phyloP scores from a whole-genome alignment of 371 early-diverging fungal species.

The Nematocida displodere region DNA sequence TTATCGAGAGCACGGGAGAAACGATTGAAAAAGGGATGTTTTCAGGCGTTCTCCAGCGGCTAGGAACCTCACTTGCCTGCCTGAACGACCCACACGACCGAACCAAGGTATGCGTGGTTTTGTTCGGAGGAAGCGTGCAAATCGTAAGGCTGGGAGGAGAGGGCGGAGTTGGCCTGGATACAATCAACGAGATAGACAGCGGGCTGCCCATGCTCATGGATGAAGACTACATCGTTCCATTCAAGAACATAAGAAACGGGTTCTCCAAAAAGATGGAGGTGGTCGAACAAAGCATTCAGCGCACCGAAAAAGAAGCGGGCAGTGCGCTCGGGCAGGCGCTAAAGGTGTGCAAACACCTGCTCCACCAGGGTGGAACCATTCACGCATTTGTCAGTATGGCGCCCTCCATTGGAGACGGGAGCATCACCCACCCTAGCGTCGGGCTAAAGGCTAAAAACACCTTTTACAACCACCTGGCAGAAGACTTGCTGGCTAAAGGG shows the following conservation, averaged over 20 bases:
- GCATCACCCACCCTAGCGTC: neutral
- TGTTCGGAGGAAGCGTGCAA: conserved; percentile 13
- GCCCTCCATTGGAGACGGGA: conserved; percentile 54
- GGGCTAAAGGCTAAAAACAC: conserved; percentile 15
- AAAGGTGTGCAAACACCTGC: conserved; percentile 18
- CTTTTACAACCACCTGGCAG: conserved; percentile 86
- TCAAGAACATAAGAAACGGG: conserved; percentile 16
- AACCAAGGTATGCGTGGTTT: conserved; percentile 12
- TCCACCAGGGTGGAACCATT: conserved; percentile 53
- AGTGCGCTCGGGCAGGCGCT: conserved; percentile 59
- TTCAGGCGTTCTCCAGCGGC: neutral
- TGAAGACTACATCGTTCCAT: conserved; percentile 15
- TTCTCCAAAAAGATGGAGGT: neutral
- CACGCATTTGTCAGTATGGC: conserved; percentile 51
- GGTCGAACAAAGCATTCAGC: conserved; percentile 29
- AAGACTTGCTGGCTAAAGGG: conserved; percentile 78
- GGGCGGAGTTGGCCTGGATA: neutral
- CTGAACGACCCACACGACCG: conserved; percentile 40
- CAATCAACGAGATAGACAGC: conserved; percentile 57
- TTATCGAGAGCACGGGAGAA: conserved; percentile 47
- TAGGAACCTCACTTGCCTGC: neutral
- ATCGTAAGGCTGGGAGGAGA: conserved; percentile 11
- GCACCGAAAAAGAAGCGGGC: conserved; percentile 22
- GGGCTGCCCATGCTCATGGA: conserved; percentile 39
- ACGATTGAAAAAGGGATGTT: conserved; percentile 36